Evolutionary conservation across 768 basidiomycete species (phyloP).

Genomic region (Fomitopsis pulvina): DNA sequence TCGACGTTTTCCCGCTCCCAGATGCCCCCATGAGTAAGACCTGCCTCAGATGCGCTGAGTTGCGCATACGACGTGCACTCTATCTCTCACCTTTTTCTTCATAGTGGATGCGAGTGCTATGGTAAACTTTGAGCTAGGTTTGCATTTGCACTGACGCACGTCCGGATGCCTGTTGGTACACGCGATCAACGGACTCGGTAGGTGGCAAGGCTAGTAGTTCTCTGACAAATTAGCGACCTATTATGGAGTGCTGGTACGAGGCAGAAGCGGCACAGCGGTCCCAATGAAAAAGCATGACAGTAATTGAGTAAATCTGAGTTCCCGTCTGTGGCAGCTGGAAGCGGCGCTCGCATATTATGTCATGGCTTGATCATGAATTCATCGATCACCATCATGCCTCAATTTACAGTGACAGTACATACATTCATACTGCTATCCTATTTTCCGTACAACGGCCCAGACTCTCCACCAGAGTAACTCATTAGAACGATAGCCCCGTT

Average conservation of each 20-base stretch:
- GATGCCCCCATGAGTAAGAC: constrained; percentile 98
- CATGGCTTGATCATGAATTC: too few relatives aligned
- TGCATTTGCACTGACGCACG: too few relatives aligned
- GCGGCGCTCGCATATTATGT: too few relatives aligned
- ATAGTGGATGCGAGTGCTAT: too few relatives aligned
- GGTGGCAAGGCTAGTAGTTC: too few relatives aligned
- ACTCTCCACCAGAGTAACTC: background rate
- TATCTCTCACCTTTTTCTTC: constrained; percentile 54
- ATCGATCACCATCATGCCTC: background rate
- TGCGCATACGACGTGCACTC: background rate
- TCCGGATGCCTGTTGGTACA: too few relatives aligned
- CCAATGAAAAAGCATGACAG: background rate
- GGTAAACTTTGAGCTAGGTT: too few relatives aligned
- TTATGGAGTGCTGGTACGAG: too few relatives aligned
- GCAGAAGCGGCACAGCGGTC: background rate
- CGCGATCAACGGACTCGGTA: too few relatives aligned
- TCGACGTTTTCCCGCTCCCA: constrained; percentile 92
- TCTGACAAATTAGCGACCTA: too few relatives aligned
- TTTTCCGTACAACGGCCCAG: constrained; percentile 12
- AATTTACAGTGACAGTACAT: background rate
- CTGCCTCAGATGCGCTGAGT: constrained; percentile 32
- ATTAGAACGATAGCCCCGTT: background rate
- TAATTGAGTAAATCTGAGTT: background rate
- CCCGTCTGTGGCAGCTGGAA: background rate
- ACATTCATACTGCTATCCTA: background rate